Evolutionary conservation across 2,329 filamentous ascomycete species (phyloP).

Genomic region (Alternaria sp.): DNA sequence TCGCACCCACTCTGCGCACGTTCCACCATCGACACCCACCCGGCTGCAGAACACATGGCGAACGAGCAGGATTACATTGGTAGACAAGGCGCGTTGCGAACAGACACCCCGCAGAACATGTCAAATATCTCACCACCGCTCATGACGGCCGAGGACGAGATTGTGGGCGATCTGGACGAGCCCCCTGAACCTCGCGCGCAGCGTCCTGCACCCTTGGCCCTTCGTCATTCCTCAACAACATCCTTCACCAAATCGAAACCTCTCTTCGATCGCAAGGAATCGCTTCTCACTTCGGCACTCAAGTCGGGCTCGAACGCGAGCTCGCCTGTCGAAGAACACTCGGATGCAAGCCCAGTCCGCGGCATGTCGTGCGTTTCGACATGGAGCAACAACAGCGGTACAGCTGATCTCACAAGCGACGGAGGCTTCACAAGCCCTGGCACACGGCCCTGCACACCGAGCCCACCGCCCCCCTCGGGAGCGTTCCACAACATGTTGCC

Average conservation of each 20-base stretch:
- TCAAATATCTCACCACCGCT: conserved; percentile 35
- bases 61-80: conserved; percentile 43
- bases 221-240: conserved; percentile 49
- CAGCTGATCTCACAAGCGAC: conserved; percentile 92
- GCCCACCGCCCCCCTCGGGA: conserved; percentile 77
- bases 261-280: conserved; percentile 69
- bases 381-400: conserved; percentile 81
- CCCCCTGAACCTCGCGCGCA: conserved; percentile 75
- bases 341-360: conserved; percentile 48
- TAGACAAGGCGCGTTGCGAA: conserved; percentile 41
- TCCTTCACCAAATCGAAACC: conserved; percentile 60
- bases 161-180: conserved; percentile 82
- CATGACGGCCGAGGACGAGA: conserved; percentile 65
- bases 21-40: background rate
- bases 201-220: conserved; percentile 51
- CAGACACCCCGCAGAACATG: conserved; percentile 33
- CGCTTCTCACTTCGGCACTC: conserved; percentile 86
- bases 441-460: conserved; percentile 83
- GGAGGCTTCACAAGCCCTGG: conserved; percentile 87
- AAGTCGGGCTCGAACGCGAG: conserved; percentile 57
- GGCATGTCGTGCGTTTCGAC: conserved; percentile 68
- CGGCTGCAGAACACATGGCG: conserved; percentile 37
- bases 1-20: background rate
- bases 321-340: conserved; percentile 54
- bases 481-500: conserved; percentile 51